Evolutionary conservation across 2,329 filamentous ascomycete genomes (phyloP).

Genomic region (Microdochium trichocladiopsis): DNA sequence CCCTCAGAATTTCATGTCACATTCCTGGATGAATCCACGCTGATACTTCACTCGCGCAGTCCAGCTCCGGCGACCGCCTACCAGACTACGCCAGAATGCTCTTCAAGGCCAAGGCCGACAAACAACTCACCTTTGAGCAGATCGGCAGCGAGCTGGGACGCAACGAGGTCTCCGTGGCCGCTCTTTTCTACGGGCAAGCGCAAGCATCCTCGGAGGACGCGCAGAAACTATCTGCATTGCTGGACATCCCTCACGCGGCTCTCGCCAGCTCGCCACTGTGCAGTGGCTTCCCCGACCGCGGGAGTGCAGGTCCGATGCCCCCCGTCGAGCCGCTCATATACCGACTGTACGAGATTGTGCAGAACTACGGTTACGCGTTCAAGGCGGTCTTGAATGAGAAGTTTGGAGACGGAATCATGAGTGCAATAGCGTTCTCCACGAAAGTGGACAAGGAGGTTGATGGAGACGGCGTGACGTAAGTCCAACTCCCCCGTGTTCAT

Average conservation of each 20-base stretch:
- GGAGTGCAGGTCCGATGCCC: conserved; percentile 73
- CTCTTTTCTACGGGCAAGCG: conserved; percentile 85
- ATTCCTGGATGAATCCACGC: background rate
- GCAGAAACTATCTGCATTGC: conserved; percentile 56
- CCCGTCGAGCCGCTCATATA: conserved; percentile 85
- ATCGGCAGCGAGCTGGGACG: conserved; percentile 70
- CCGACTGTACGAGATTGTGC: conserved; percentile 85
- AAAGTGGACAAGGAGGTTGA: conserved; percentile 93
- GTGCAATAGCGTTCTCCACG: conserved; percentile 83
- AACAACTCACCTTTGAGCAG: conserved; percentile 70
- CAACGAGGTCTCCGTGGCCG: conserved; percentile 77
- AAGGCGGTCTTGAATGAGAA: conserved; percentile 96
- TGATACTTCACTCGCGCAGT: conserved; percentile 30
- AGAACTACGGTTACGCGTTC: conserved; percentile 95
- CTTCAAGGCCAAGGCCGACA: conserved; percentile 72
- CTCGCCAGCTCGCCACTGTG: conserved; percentile 54
- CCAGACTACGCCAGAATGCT: conserved; percentile 65
- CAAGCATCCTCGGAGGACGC: conserved; percentile 64
- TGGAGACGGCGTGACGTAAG: conserved; percentile 58
- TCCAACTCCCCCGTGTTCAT: conserved; percentile 1
- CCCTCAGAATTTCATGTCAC: background rate
- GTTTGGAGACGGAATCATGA: conserved; percentile 93
- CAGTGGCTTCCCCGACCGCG: conserved; percentile 69
- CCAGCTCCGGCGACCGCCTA: conserved; percentile 60
- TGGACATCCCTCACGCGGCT: conserved; percentile 49